Percentiles rank a stretch among this genome's conserved stretches.
Evolutionary conservation across 1,284 basidiomycete species (phyloP).

Genomic region (Cryptococcus depauperatus): DNA sequence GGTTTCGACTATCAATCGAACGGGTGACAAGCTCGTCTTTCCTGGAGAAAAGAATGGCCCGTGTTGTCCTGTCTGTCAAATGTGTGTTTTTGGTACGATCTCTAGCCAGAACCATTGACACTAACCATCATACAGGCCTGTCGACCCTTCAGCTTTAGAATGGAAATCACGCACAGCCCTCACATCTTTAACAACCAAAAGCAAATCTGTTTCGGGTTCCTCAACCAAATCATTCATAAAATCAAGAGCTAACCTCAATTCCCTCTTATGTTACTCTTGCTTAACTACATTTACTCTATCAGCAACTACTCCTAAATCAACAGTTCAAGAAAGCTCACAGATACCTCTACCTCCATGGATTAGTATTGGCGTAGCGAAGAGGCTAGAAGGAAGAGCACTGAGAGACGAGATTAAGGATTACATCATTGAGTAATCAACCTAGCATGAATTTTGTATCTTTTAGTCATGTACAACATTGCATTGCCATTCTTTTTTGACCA

Average conservation of each 20-base stretch:
- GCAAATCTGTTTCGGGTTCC: not conserved
- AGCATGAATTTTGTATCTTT: not conserved
- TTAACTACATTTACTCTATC: slow-evolving; percentile 56
- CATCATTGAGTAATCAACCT: slow-evolving; percentile 21
- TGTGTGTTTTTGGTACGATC: slow-evolving; percentile 46
- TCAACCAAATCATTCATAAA: not conserved
- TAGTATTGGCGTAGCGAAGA: slow-evolving; percentile 10
- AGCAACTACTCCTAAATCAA: slow-evolving; percentile 11
- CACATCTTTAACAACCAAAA: slow-evolving; percentile 50
- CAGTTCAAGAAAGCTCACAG: slow-evolving; percentile 5
- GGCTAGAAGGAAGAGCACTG: slow-evolving; percentile 25
- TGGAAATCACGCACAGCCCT: slow-evolving; percentile 70
- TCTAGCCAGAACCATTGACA: slow-evolving; percentile 5
- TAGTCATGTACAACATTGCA: not conserved
- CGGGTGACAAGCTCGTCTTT: slow-evolving; percentile 71
- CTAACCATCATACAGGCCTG: too few relatives aligned
- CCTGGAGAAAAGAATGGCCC: slow-evolving; percentile 49
- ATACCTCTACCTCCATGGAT: slow-evolving; percentile 36
- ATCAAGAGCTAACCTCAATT: slow-evolving; percentile 43
- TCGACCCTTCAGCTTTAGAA: slow-evolving; percentile 57
- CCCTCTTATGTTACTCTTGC: slow-evolving; percentile 63
- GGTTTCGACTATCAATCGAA: slow-evolving; percentile 75
- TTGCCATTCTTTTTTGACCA: too few relatives aligned
- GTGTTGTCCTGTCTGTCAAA: slow-evolving; percentile 61
- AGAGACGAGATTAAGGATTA: slow-evolving; percentile 28